phyloP scores from a whole-genome alignment of 768 basidiomycete species.

The Roridomyces roridus region DNA sequence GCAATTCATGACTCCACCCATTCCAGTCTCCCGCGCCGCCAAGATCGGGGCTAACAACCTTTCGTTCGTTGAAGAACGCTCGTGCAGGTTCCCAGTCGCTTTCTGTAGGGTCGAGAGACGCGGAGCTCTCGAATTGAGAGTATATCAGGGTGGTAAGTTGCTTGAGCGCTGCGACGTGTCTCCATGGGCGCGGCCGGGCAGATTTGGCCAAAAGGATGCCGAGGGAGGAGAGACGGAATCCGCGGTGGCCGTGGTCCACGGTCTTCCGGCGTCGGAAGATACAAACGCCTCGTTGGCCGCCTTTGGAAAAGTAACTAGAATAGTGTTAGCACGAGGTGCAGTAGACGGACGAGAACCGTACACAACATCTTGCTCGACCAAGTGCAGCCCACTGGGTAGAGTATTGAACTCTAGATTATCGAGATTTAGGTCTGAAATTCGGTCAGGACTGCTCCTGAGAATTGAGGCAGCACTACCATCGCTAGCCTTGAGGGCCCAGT shows the following conservation, averaged over 20 bases:
- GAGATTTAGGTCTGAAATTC: slow-evolving; percentile 62
- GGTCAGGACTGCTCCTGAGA: background rate
- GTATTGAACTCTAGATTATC: slow-evolving; percentile 81
- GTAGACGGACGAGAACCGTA: slow-evolving; percentile 41
- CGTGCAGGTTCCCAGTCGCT: slow-evolving; percentile 68
- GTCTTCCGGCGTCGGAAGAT: slow-evolving; percentile 76
- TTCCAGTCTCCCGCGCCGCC: slow-evolving; percentile 66
- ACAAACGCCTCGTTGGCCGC: slow-evolving; percentile 71
- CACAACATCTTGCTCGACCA: slow-evolving; percentile 82
- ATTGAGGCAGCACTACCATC: slow-evolving; percentile 52
- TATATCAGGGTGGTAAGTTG: slow-evolving; percentile 62
- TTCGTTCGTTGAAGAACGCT: slow-evolving; percentile 70
- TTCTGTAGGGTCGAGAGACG: slow-evolving; percentile 54
- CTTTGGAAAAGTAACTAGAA: slow-evolving; percentile 75
- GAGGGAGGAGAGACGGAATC: slow-evolving; percentile 79
- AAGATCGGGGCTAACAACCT: slow-evolving; percentile 53
- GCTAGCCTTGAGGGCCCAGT: slow-evolving; percentile 77
- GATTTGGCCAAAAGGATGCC: slow-evolving; percentile 76
- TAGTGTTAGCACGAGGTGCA: background rate
- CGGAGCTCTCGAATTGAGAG: slow-evolving; percentile 52
- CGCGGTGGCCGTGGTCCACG: slow-evolving; percentile 74
- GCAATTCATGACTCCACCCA: slow-evolving; percentile 68
- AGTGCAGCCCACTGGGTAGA: slow-evolving; percentile 82
- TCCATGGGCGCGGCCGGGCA: slow-evolving; percentile 74
- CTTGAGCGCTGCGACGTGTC: slow-evolving; percentile 70